A percentile compares a stretch with the other conserved stretches of the same genome.
phyloP scores from a whole-genome alignment of 2,329 filamentous ascomycete species.

The Talaromyces marneffei region DNA sequence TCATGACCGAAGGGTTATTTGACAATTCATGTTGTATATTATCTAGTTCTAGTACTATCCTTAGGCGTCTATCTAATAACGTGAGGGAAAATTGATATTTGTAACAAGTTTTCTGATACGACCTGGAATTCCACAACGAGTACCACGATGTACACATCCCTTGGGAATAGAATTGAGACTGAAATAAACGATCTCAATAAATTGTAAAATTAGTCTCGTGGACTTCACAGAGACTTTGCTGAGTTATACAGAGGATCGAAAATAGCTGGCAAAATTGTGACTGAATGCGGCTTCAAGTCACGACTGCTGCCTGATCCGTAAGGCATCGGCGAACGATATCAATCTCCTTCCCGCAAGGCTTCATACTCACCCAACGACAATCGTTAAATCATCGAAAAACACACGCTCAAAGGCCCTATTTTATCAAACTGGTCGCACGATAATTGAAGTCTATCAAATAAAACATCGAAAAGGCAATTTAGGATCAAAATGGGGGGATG shows the following conservation, averaged over 20 bases:
- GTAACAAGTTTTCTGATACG: neutral
- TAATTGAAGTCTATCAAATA: neutral
- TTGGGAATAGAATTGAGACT: too few species aligned
- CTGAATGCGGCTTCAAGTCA: neutral
- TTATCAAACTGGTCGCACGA: neutral
- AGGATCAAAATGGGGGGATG: slow-evolving; percentile 48
- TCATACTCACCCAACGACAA: slow-evolving; percentile 2
- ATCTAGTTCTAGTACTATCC: neutral
- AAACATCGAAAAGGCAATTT: neutral
- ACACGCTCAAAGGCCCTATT: neutral
- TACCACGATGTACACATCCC: neutral
- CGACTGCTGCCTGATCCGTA: neutral
- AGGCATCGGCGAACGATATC: neutral
- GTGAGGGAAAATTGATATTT: neutral
- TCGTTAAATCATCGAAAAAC: neutral
- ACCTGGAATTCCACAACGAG: neutral
- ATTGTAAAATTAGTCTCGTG: neutral
- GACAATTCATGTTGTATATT: slow-evolving; percentile 6
- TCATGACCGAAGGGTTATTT: neutral
- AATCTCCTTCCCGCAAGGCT: slow-evolving; percentile 2
- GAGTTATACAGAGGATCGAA: neutral
- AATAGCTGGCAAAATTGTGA: slow-evolving; percentile 1
- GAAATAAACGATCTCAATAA: neutral
- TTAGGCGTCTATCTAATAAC: neutral
- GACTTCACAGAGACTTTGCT: neutral